Base-by-base conservation (phyloP, 2,329 filamentous ascomycete species). In the Aspergillus carbonarius region DNA sequence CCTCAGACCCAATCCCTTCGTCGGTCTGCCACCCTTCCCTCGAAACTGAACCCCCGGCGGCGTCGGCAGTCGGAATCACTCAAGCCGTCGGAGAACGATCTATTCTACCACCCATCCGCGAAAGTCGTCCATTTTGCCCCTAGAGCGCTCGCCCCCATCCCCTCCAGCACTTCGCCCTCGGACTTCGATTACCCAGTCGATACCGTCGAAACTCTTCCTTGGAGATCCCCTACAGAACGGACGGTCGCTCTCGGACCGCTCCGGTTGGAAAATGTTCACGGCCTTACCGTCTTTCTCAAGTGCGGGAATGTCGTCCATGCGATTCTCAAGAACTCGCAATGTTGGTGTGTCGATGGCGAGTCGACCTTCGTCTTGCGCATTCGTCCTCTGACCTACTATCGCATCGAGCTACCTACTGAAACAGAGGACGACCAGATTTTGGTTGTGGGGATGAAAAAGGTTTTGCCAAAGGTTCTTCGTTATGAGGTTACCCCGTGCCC, bases 401-500 rank as follows among this genome's bases (percentile, higher is more conserved):
- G 93, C 63, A 95, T 97, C 68, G 93, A 97, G 70, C 78, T 97
- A 5, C 90, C 92, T 0, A 83, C 86, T 15, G 81, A 81, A 35
- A 84, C 84, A 0, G 78, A 83, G 2, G 85, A 88, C 20, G 88
- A 93, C 62, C 80, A 83, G 63, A 76, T 80, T 44, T 83, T 85
- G 64, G 86, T 91, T 4, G 82, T 84, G 55, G 82, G 87, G 35
- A 79, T 96, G 63, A 90, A 90, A 68, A 78, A 79, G 10, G 88
- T 91, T 8, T 76, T 96, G 27, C 83, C 83, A 54, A 86, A 87
- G 61, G 85, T 96, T 13, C 79, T 96, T 47, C 87, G 89, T 63
- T 96, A 95, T 69, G 93, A 97, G 74, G 90, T 90, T 69, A 96
- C 93, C 0, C 84, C 87, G 46, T 96, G 92, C 72, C 93, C 93